phyloP scores from a whole-genome alignment of 2,329 filamentous ascomycete species.

The Didymellaceae sp. region DNA sequence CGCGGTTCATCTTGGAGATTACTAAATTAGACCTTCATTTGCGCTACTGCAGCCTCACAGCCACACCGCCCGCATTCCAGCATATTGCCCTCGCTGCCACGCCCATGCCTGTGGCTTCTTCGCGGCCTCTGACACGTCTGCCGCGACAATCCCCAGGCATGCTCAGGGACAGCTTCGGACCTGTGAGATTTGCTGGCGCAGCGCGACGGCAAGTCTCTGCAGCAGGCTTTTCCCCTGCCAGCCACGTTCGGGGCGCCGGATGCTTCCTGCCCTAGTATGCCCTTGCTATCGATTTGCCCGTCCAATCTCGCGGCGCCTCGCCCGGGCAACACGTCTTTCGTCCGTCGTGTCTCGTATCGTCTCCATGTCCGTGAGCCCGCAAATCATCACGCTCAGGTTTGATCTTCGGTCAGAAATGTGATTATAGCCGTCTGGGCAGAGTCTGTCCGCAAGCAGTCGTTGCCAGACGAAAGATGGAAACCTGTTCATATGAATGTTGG shows the following conservation, averaged over 20 bases:
- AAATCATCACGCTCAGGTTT: conserved; percentile 7
- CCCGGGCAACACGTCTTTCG: conserved; percentile 14
- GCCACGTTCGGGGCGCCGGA: conserved; percentile 18
- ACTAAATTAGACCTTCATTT: conserved; percentile 7
- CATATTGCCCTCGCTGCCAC: not conserved
- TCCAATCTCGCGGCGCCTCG: conserved; percentile 14
- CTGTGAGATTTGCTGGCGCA: not conserved
- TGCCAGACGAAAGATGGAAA: too few relatives aligned
- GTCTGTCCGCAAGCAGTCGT: not conserved
- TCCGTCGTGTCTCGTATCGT: conserved; percentile 12
- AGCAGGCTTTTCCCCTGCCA: conserved; percentile 5
- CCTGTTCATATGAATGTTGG: too few relatives aligned
- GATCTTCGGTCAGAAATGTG: conserved; percentile 8
- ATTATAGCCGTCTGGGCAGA: not conserved
- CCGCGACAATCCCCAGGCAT: not conserved
- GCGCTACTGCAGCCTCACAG: conserved; percentile 16
- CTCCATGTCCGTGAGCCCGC: conserved; percentile 1
- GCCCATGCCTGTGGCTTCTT: conserved; percentile 8
- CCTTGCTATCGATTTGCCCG: conserved; percentile 15
- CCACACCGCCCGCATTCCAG: conserved; percentile 15
- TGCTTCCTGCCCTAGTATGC: conserved; percentile 11
- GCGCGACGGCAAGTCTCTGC: not conserved
- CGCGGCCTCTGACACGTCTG: conserved; percentile 3
- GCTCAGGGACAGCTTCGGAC: not conserved
- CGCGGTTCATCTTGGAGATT: not conserved